phyloP scores from a whole-genome alignment of 2,329 filamentous ascomycete species.

The Tolypocladium pustulatum region DNA sequence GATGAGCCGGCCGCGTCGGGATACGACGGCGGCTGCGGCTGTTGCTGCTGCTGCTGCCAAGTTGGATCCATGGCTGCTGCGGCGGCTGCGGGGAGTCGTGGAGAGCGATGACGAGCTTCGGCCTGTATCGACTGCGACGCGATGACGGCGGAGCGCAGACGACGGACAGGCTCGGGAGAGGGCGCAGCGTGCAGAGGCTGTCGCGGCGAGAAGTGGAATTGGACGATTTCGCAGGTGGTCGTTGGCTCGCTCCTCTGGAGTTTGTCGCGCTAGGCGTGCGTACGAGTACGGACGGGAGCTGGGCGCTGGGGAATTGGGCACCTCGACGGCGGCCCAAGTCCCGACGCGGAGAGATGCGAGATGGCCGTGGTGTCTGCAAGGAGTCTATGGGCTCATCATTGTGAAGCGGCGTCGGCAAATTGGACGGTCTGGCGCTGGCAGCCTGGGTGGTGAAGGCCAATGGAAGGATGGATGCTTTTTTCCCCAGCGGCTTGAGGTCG shows the following conservation, averaged over 20 bases:
- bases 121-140: neutral
- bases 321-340: constrained; percentile 10
- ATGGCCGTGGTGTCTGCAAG: constrained; percentile 4
- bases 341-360: constrained; percentile 6
- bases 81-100: constrained; percentile 7
- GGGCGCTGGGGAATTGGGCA: constrained; percentile 9
- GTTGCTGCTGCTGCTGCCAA: constrained; percentile 44
- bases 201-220: neutral
- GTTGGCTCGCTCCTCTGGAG: neutral
- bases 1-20: constrained; percentile 52
- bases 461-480: neutral
- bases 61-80: constrained; percentile 39
- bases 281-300: neutral
- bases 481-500: neutral
- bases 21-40: constrained; percentile 49
- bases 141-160: neutral
- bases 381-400: constrained; percentile 7
- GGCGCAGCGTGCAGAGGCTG: neutral
- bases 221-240: neutral
- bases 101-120: neutral
- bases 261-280: constrained; percentile 1
- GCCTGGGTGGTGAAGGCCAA: neutral
- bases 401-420: constrained; percentile 1
- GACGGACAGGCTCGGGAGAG: neutral
- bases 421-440: neutral